Base-by-base conservation (phyloP, 805 yeast species). In the Saturnispora sanitii region DNA sequence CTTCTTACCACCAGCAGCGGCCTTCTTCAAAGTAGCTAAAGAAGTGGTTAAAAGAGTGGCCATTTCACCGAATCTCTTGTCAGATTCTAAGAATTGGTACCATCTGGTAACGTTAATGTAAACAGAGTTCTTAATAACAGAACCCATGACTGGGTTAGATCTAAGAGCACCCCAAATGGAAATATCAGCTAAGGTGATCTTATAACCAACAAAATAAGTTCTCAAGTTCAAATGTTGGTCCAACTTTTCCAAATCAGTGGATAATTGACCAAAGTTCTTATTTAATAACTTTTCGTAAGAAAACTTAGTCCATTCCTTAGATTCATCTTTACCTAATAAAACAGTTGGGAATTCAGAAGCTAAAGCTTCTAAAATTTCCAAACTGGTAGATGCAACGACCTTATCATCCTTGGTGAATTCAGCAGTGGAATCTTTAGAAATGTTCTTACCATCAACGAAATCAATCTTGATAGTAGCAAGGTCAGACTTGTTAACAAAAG, bases 131-230 rank as follows among this genome's bases (percentile, higher is more conserved):
- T 86, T 88, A 62, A 87, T 73, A 48, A 85, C 81, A 15, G 95
- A 83, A 19, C 92, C 95, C 70, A 88, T 84, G 59, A 90, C 80
- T 41, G 94, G 86, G 61, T 92, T 90, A 47, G 95, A 84, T 66
- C 96, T 78, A 51, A 90, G 69, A 37, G 82, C 84, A 62, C 96
- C 96, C 96, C 96, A 90, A 17, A 82, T 70, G 13, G 90, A 83
- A 46, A 86, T 68, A 63, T 90, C 98, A 40, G 94, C 92, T 33
- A 78, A 61, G 12, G 94, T 67, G 47, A 72, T 65, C n/a, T 66
- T 50, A 62, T 77, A 71, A 30, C 92, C 95, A 41, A 73, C 62
- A 41, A 86, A 59, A 58, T 75, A 88, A 6, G 96, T 75, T 57
- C 95, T 76, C 70, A 83, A 76, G 71, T 85, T 85, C 62, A 90